phyloP scores from a whole-genome alignment of 169 alveolate genomes.

The Plasmodium ovale region DNA sequence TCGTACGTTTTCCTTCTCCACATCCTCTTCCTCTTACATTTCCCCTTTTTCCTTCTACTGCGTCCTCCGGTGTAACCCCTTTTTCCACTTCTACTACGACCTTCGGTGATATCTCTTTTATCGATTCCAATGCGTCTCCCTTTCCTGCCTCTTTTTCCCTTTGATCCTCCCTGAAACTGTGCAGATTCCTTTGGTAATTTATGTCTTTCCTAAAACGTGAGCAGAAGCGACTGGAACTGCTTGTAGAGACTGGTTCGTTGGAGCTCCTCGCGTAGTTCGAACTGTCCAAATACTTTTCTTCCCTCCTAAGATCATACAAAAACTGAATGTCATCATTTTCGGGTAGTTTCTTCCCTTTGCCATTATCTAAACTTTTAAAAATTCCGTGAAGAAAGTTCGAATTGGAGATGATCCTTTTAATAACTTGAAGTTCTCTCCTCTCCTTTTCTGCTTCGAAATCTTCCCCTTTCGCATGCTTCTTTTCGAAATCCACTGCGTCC shows the following conservation, averaged over 20 bases:
- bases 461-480: background rate
- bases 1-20: background rate
- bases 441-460: background rate
- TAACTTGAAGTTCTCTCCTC: background rate
- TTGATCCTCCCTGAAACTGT: too few species aligned
- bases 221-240: background rate
- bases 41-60: too few species aligned
- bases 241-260: background rate
- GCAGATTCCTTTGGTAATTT: too few species aligned
- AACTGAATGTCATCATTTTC: slow-evolving; percentile 8
- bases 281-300: background rate
- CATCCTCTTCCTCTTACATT: background rate
- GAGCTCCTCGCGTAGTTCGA: background rate
- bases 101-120: background rate
- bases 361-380: background rate
- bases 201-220: background rate
- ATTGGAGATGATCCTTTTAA: background rate
- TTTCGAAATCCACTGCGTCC: background rate
- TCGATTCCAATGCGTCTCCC: background rate
- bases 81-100: background rate
- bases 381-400: background rate
- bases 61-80: background rate
- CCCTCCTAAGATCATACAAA: slow-evolving; percentile 26
- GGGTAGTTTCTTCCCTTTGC: background rate
- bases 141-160: background rate